Evolutionary conservation across 2,329 filamentous ascomycete genomes (phyloP).

Genomic region (Microthyrium microscopicum): DNA sequence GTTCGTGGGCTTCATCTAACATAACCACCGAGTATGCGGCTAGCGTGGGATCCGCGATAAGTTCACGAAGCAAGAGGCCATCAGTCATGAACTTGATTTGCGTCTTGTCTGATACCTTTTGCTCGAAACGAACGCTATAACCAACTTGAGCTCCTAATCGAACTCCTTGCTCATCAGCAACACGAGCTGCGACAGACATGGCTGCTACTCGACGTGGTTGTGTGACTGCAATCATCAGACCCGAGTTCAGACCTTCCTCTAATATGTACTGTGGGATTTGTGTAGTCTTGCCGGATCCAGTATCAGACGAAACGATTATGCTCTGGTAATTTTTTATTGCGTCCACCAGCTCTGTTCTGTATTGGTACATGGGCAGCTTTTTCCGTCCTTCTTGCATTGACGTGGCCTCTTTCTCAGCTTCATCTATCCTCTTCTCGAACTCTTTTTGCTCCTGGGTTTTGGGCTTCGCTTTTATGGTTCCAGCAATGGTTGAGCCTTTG

Average conservation of each 20-base stretch:
- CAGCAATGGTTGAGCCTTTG: constrained; percentile 56
- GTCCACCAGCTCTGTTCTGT: constrained; percentile 69
- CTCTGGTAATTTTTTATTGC: constrained; percentile 77
- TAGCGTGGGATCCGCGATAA: constrained; percentile 76
- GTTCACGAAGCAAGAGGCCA: constrained; percentile 80
- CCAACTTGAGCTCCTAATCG: constrained; percentile 86
- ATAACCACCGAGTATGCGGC: constrained; percentile 74
- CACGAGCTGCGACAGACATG: constrained; percentile 93
- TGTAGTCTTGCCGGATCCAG: constrained; percentile 88
- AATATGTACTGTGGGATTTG: constrained; percentile 88
- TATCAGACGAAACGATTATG: constrained; percentile 85
- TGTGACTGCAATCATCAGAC: constrained; percentile 78
- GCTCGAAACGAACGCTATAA: constrained; percentile 89
- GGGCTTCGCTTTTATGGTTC: constrained; percentile 52
- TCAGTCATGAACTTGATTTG: constrained; percentile 94
- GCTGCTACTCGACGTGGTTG: constrained; percentile 90
- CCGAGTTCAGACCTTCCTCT: constrained; percentile 80
- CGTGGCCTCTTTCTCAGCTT: constrained; percentile 72
- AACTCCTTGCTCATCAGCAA: constrained; percentile 83
- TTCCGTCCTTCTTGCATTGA: constrained; percentile 86
- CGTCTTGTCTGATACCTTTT: constrained; percentile 80
- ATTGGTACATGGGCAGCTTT: constrained; percentile 76
- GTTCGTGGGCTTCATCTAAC: constrained; percentile 95
- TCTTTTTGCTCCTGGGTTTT: constrained; percentile 66
- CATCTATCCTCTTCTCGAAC: constrained; percentile 67